Conservation (phyloP, 768 basidiomycete species). For the Amyloporia xantha region DNA sequence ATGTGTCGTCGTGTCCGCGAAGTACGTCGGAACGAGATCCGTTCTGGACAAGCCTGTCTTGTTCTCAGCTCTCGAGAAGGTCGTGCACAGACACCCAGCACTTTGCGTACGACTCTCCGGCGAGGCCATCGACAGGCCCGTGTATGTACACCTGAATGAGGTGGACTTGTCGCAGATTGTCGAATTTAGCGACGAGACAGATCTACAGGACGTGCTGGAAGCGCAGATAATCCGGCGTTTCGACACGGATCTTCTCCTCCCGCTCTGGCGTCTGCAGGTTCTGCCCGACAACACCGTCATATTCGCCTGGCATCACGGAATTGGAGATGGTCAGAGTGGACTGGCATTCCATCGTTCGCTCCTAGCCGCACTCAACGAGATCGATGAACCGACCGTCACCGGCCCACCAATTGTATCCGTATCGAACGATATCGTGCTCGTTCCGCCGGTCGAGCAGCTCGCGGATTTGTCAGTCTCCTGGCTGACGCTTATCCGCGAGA, state of each 20-base stretch:
- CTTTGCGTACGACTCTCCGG: slow-evolving; percentile 25
- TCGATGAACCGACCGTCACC: too few species aligned
- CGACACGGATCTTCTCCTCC: slow-evolving; percentile 24
- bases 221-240: slow-evolving; percentile 23
- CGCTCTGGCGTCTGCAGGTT: slow-evolving; percentile 34
- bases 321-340: slow-evolving; percentile 36
- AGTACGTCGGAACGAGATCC: slow-evolving; percentile 19
- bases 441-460: slow-evolving; percentile 24
- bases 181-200: slow-evolving; percentile 19
- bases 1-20: slow-evolving; percentile 28
- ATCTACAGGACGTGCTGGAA: slow-evolving; percentile 20
- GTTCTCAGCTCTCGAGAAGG: slow-evolving; percentile 19
- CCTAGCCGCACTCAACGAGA: slow-evolving; percentile 23
- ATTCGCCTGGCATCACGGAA: slow-evolving; percentile 32
- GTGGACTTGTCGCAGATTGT: slow-evolving; percentile 27
- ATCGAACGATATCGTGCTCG: slow-evolving; percentile 12
- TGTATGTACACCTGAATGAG: slow-evolving; percentile 22
- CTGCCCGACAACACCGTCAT: slow-evolving; percentile 26
- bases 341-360: slow-evolving; percentile 32
- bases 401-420: background rate
- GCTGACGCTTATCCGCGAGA: slow-evolving; percentile 14
- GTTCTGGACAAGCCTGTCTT: slow-evolving; percentile 21
- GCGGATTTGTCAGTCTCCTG: slow-evolving; percentile 24
- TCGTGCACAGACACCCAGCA: slow-evolving; percentile 25
- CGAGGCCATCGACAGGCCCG: slow-evolving; percentile 13